Percentiles rank a stretch among this genome's conserved stretches.
Conservation (phyloP, 768 basidiomycete genomes). For the Pulveroboletus frians region DNA sequence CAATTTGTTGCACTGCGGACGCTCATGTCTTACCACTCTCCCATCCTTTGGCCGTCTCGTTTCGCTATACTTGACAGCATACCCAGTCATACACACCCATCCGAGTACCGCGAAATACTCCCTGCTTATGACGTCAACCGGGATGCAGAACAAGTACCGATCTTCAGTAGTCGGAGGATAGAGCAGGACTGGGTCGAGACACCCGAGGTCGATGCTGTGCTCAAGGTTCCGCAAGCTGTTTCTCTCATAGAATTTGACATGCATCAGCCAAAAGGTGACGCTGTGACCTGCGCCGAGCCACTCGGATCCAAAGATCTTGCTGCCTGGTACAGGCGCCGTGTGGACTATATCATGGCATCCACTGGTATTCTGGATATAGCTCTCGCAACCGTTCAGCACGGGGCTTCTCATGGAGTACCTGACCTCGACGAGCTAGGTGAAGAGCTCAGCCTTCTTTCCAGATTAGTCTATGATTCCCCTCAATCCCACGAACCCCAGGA, state of each 20-base stretch:
- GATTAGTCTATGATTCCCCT: slow-evolving; percentile 80
- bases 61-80: slow-evolving; percentile 65
- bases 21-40: slow-evolving; percentile 54
- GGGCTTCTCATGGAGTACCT: slow-evolving; percentile 72
- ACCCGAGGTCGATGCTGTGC: slow-evolving; percentile 36
- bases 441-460: slow-evolving; percentile 81
- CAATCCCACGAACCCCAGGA: slow-evolving; percentile 36
- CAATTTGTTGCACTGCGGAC: slow-evolving; percentile 53
- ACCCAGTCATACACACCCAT: slow-evolving; percentile 68
- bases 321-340: slow-evolving; percentile 70
- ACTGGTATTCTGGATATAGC: slow-evolving; percentile 79
- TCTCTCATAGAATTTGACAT: slow-evolving; percentile 8
- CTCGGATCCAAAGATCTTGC: slow-evolving; percentile 39
- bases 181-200: slow-evolving; percentile 58
- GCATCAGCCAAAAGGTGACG: slow-evolving; percentile 8
- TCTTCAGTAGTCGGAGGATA: slow-evolving; percentile 43
- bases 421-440: slow-evolving; percentile 84
- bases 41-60: slow-evolving; percentile 62
- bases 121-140: slow-evolving; percentile 51
- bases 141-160: slow-evolving; percentile 38
- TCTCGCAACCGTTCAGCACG: slow-evolving; percentile 77
- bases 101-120: slow-evolving; percentile 54
- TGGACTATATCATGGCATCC: slow-evolving; percentile 52
- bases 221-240: slow-evolving; percentile 29
- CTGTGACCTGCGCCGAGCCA: slow-evolving; percentile 5